phyloP scores from a whole-genome alignment of 2,329 filamentous ascomycete species.

The Trichocomaceae sp. region DNA sequence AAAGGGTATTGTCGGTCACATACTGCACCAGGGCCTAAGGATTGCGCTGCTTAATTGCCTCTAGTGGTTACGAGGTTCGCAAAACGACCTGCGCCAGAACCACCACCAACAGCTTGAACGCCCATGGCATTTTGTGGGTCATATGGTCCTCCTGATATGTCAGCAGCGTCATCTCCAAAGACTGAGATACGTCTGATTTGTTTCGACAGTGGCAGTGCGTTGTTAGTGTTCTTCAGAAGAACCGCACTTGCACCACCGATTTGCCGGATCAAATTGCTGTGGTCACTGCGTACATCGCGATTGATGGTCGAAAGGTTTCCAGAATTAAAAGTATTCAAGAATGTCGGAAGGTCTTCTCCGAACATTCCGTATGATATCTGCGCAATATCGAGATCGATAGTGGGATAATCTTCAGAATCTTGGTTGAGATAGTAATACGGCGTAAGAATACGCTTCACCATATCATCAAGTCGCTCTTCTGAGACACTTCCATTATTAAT shows the following conservation, averaged over 20 bases:
- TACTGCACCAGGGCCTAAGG: conserved; percentile 20
- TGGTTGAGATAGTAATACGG: conserved; percentile 42
- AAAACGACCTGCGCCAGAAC: conserved; percentile 25
- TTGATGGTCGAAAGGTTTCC: conserved; percentile 13
- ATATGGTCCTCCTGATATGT: conserved; percentile 17
- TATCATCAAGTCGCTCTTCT: conserved; percentile 40
- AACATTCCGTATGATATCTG: conserved; percentile 6
- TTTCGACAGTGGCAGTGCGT: conserved; percentile 42
- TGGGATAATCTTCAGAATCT: conserved; percentile 29
- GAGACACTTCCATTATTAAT: conserved; percentile 37
- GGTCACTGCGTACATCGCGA: conserved; percentile 64
- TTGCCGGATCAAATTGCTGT: conserved; percentile 59
- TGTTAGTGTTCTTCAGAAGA: conserved; percentile 46
- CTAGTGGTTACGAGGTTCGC: conserved; percentile 21
- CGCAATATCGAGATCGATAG: conserved; percentile 10
- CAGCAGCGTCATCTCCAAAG: conserved; percentile 17
- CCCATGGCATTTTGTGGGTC: conserved; percentile 13
- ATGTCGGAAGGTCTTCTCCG: conserved; percentile 6
- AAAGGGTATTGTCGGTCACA: conserved; percentile 40
- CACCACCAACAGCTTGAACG: conserved; percentile 20
- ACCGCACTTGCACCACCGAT: conserved; percentile 28
- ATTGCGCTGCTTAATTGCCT: conserved; percentile 17
- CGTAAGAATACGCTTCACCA: conserved; percentile 42
- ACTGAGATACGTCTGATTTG: conserved; percentile 18
- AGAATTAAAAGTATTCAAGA: conserved; percentile 18